Percentiles rank a stretch among this genome's conserved stretches.
Conservation (phyloP, 345 rosid genomes). For the Lepidium didymum region DNA sequence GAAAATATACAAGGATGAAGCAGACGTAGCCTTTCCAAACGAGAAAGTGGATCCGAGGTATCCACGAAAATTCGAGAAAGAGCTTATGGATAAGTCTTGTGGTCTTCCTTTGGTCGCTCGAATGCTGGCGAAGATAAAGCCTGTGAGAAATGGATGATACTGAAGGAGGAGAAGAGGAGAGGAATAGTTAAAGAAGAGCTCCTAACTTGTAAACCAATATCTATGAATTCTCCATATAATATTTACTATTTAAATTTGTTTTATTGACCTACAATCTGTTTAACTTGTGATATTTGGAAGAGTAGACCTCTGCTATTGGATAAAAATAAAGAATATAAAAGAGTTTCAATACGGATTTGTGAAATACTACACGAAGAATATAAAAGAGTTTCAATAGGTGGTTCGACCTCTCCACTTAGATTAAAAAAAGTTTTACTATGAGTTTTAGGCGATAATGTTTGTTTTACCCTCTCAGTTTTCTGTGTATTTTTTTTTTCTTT, state of each 20-base stretch:
- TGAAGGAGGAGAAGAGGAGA: neutral
- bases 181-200: neutral
- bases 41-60: neutral
- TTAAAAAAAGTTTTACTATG: too few relatives aligned
- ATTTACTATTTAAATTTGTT: neutral
- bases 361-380: too few relatives aligned
- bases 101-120: constrained; percentile 43
- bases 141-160: constrained; percentile 2
- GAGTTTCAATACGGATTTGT: neutral
- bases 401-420: too few relatives aligned
- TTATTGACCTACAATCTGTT: neutral
- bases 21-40: too few relatives aligned
- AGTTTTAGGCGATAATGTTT: too few relatives aligned
- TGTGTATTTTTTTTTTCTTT: too few relatives aligned
- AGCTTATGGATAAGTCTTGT: constrained; percentile 32
- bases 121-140: constrained; percentile 26
- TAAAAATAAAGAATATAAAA: neutral
- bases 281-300: neutral
- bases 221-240: neutral
- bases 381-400: too few relatives aligned
- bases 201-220: neutral
- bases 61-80: constrained; percentile 16
- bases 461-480: too few relatives aligned
- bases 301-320: neutral
- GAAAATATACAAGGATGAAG: constrained; percentile 27